Conservation (phyloP, 768 basidiomycete species). For the Rhodosporidiobolus sp. region DNA sequence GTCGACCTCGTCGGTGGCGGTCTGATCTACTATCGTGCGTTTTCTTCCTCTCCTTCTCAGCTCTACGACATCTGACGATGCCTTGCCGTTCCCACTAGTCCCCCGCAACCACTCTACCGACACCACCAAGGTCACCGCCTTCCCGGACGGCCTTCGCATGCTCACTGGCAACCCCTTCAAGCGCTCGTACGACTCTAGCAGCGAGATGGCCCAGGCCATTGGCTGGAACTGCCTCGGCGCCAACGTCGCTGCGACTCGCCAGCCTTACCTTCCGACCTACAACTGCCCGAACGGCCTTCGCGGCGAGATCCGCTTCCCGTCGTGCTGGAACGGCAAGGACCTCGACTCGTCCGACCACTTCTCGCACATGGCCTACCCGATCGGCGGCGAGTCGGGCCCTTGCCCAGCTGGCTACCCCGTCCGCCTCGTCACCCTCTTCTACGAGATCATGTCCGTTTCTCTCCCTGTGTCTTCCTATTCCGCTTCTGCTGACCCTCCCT, state of each 20-base stretch:
- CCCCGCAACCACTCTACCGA: conserved; percentile 4
- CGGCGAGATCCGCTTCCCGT: conserved; percentile 35
- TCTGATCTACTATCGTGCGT: conserved; percentile 47
- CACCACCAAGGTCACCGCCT: conserved; percentile 19
- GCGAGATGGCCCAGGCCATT: conserved; percentile 47
- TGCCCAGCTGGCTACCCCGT: conserved; percentile 40
- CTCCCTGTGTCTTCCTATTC: not conserved
- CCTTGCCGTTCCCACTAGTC: not conserved
- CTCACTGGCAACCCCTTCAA: conserved; percentile 55
- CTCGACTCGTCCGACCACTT: conserved; percentile 52
- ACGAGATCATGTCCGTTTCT: not conserved
- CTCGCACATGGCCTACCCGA: conserved; percentile 51
- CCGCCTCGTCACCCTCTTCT: conserved; percentile 40
- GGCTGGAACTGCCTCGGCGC: conserved; percentile 51
- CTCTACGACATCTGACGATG: too few relatives aligned
- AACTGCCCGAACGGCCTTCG: conserved; percentile 44
- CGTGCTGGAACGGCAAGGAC: conserved; percentile 52
- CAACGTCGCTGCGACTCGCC: conserved; percentile 7
- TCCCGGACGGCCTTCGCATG: conserved; percentile 46
- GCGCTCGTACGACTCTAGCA: conserved; percentile 55
- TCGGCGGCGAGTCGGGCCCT: conserved; percentile 29
- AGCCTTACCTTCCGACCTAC: conserved; percentile 32
- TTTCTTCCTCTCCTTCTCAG: not conserved
- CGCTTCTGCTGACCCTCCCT: not conserved
- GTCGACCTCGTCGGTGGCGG: conserved; percentile 35